Base-by-base conservation (phyloP, 129 eudicot species). In the Scalesia atractyloides region DNA sequence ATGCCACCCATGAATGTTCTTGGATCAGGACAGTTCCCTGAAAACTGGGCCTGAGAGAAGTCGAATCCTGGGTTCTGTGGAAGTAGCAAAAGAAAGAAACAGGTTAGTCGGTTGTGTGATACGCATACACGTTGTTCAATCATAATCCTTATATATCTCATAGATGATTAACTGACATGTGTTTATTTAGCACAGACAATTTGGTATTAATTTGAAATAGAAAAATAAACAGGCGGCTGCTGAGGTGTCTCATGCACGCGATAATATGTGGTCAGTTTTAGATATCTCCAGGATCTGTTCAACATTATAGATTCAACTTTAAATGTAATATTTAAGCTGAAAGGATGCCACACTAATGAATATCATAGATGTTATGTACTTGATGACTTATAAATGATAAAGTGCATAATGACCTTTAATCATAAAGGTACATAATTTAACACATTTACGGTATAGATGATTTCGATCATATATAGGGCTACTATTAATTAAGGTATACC, bases 1-100 rank as follows among this genome's bases (percentile, higher is more conserved):
- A 92, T 85, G 64, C 98, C 98, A 7, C 98, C 96, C 98, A 92
- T 89, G 81, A 92, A 92, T 46, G 98, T 92, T 84, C 88, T 86
- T 36, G 98, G 98, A 79, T 92, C 98, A 60, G 98, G 98, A 77
- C 98, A 92, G 79, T 77, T 85, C 24, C 98, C 98, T 5, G 83
- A 75, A 78, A 92, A 92, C 76, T 92, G 96, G 11, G 96, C 98
- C 61, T 92, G 98, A 66, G 94, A 92, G 75, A 92, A 92, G 78
- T 92, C 96, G 37, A 92, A 92, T 54, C 98, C 96, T 43, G 96
- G 98, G 81, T 92, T 92, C 98, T 92, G 98, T 85, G 61, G 46
- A 78, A 49, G 58, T 22, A 59, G 69, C 50, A 70, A 54, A 54
- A 24, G 22, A 54, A 44, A 24, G 11, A 34, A 44, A 18, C 2